Evolutionary conservation across 2,329 filamentous ascomycete species (phyloP).

Genomic region (Penicillium italicum): DNA sequence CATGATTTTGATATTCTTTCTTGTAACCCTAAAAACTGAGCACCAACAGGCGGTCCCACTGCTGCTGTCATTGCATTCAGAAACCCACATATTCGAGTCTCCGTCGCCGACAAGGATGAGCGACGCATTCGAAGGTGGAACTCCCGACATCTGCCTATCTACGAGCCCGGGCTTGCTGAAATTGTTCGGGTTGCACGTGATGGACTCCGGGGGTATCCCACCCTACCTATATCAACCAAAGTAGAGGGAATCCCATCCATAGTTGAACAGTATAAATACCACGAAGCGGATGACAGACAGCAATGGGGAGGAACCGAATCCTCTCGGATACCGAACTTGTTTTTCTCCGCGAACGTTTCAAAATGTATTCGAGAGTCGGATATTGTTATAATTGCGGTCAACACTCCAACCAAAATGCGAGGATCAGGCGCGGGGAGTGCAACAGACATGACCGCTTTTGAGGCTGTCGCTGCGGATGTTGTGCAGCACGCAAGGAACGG

Average conservation of each 20-base stretch:
- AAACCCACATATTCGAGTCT: slow-evolving; percentile 28
- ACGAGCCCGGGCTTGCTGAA: slow-evolving; percentile 27
- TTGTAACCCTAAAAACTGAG: neutral
- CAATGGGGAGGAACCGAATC: neutral
- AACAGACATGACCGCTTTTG: slow-evolving; percentile 68
- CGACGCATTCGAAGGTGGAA: slow-evolving; percentile 27
- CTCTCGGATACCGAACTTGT: slow-evolving; percentile 55
- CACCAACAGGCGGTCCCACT: slow-evolving; percentile 18
- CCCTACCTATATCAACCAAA: neutral
- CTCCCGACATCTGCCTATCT: slow-evolving; percentile 24
- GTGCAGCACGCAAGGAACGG: slow-evolving; percentile 63
- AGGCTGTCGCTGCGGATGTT: slow-evolving; percentile 64
- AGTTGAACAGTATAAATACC: neutral
- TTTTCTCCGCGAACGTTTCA: slow-evolving; percentile 67
- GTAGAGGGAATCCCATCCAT: neutral
- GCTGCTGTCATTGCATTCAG: slow-evolving; percentile 26
- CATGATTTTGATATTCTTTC: neutral
- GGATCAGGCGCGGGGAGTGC: slow-evolving; percentile 67
- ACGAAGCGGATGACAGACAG: neutral
- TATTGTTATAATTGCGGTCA: slow-evolving; percentile 70
- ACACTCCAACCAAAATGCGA: slow-evolving; percentile 71
- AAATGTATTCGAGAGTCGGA: slow-evolving; percentile 64
- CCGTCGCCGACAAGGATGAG: slow-evolving; percentile 26
- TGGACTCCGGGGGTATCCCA: neutral
- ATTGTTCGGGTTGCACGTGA: slow-evolving; percentile 15